Conservation (phyloP, 2,329 filamentous ascomycete species). For the Lachnellula cervina region DNA sequence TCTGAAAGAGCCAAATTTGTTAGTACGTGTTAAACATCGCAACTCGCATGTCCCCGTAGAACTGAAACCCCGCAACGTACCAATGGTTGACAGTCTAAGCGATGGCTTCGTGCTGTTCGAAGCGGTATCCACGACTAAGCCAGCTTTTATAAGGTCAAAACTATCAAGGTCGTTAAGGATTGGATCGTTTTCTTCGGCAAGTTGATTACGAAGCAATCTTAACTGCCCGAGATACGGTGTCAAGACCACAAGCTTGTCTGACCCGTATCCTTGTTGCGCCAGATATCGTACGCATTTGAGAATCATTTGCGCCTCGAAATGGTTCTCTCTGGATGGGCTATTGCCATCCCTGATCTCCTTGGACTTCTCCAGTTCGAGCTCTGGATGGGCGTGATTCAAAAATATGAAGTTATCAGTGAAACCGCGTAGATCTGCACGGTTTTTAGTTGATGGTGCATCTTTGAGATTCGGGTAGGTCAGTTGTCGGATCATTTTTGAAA, state of each 20-base stretch:
- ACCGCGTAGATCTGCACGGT: constrained; percentile 47
- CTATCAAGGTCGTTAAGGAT: constrained; percentile 65
- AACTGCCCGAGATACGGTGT: constrained; percentile 71
- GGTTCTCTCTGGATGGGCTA: constrained; percentile 54
- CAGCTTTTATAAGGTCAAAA: constrained; percentile 56
- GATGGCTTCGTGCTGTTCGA: constrained; percentile 46
- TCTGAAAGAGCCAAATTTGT: constrained; percentile 40
- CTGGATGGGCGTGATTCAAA: constrained; percentile 55
- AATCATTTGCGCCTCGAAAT: constrained; percentile 62
- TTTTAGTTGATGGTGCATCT: constrained; percentile 47
- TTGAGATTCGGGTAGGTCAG: constrained; percentile 58
- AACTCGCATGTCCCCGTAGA: not conserved
- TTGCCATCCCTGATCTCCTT: constrained; percentile 47
- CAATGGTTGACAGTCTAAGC: constrained; percentile 64
- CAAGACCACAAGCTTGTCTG: constrained; percentile 60
- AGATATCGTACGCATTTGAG: constrained; percentile 62
- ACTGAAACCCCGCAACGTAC: constrained; percentile 38
- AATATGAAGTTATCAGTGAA: constrained; percentile 59
- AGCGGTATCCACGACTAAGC: constrained; percentile 50
- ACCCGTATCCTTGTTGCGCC: constrained; percentile 65
- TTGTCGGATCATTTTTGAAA: constrained; percentile 52
- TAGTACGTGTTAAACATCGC: not conserved
- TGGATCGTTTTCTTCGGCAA: constrained; percentile 56
- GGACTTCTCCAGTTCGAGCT: constrained; percentile 41
- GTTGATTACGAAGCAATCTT: constrained; percentile 46